A percentile compares a stretch with the other conserved stretches of the same genome.
phyloP scores from a whole-genome alignment of 441 rosid genomes.

The Erysimum pusillum region DNA sequence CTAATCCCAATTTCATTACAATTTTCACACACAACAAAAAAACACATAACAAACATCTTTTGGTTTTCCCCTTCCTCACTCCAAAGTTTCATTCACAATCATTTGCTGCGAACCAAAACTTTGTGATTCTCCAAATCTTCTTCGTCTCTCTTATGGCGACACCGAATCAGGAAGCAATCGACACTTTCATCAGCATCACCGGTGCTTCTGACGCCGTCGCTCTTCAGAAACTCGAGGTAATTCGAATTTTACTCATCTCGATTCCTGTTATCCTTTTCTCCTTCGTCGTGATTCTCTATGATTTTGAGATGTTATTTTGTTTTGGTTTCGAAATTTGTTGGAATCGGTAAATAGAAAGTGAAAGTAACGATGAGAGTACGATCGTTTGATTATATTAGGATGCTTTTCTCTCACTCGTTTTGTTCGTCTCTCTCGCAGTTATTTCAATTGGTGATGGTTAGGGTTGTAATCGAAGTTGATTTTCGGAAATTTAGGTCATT shows the following conservation, averaged over 20 bases:
- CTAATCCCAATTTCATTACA: conserved; percentile 9
- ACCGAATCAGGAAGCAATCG: conserved; percentile 82
- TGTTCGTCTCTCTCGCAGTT: background rate
- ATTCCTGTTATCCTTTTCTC: background rate
- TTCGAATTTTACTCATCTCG: conserved; percentile 7
- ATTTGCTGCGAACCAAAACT: conserved; percentile 2
- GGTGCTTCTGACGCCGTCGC: conserved; percentile 77
- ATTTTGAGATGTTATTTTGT: background rate
- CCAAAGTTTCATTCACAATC: conserved; percentile 30
- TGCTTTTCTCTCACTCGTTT: background rate
- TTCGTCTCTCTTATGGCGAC: conserved; percentile 58
- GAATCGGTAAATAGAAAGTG: conserved; percentile 20
- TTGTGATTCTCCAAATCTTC: conserved; percentile 13
- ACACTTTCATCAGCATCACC: conserved; percentile 83
- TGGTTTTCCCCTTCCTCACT: conserved; percentile 43
- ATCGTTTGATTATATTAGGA: conserved; percentile 20
- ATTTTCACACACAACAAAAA: background rate
- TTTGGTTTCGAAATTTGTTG: background rate
- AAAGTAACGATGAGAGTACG: conserved; percentile 8
- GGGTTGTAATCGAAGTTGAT: conserved; percentile 14
- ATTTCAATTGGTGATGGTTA: background rate
- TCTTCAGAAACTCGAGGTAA: conserved; percentile 73
- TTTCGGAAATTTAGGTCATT: conserved; percentile 15
- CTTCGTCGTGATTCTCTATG: background rate
- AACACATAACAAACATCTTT: background rate